Base-by-base conservation (phyloP, 1,284 basidiomycete species). In the Mrakiaceae sp. region DNA sequence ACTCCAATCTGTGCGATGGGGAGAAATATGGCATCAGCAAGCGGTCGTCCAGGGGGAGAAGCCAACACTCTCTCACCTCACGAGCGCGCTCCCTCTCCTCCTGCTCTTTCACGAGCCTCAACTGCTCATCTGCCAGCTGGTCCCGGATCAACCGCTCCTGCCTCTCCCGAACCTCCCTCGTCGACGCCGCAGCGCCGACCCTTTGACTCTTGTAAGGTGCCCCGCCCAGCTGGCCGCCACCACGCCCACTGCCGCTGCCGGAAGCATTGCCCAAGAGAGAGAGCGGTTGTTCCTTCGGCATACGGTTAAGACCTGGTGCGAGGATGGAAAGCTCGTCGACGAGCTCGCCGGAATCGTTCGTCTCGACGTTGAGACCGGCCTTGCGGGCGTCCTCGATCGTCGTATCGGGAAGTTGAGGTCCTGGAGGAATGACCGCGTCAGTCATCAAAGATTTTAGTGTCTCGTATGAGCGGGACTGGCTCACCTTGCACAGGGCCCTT, bases 301-400 rank as follows among this genome's bases (percentile, higher is more conserved):
- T 77, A 56, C 97, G 81, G 74, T 99, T 99, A 66, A 99, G 79
- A 2, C 96, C 96, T 4, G 91, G 92, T 47, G 85, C 84, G 52
- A 98, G 81, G 8, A 99, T 80, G 55, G 95, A 88, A 64, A 94
- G 87, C 73, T 95, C 93, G 79, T 98, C 95, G 60, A 99, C 88
- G 60, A 98, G 90, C 75, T 96, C 88, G 71, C 93, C 93, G 71
- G 98, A 94, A 74, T 98, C 96, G 76, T 98, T 98, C 60, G 98
- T 79, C 75, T 97, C 94, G 52, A 98, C 87, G n/a, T 85, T 81
- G 74, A 89, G 87, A 16, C 93, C 94, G 70, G 87, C 80, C 60
- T 81, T 83, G 62, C 47, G 60, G 42, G 51, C 64, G 47, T 48
- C 54, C n/a, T 40, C 66, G 64, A 40, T 64, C 64, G 44, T 56